These are phyloP conservation scores for Cladorrhinum sp. DNA, from an alignment of 2,329 filamentous ascomycete species.

Conservation along the genomic window DNA sequence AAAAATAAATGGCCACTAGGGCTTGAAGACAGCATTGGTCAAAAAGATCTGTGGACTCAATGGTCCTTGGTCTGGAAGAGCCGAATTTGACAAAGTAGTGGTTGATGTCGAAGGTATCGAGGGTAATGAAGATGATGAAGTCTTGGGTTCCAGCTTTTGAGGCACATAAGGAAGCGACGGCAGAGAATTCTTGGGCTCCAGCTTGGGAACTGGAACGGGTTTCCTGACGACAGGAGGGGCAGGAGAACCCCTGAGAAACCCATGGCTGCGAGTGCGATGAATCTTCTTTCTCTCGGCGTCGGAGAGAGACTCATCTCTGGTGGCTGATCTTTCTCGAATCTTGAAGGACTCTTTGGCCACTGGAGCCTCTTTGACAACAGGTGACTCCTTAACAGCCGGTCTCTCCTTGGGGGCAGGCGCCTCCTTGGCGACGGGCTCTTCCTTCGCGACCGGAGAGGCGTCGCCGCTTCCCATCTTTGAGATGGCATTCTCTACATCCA, in stretches of 20 bases:
- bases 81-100: constrained; percentile 5
- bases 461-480: constrained; percentile 40
- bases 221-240: constrained; percentile 33
- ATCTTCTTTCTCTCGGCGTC: constrained; percentile 41
- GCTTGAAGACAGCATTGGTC: constrained; percentile 34
- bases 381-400: constrained; percentile 18
- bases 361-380: constrained; percentile 2
- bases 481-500: constrained; percentile 64
- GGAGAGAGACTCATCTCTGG: constrained; percentile 21
- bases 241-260: constrained; percentile 43
- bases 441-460: constrained; percentile 33
- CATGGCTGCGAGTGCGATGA: constrained; percentile 51
- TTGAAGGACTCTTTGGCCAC: constrained; percentile 16
- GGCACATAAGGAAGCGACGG: background rate
- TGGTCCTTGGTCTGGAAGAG: constrained; percentile 13
- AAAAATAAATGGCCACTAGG: constrained; percentile 9
- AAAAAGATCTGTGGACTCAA: constrained; percentile 40
- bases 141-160: constrained; percentile 21
- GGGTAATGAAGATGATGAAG: constrained; percentile 24
- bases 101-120: constrained; percentile 14
- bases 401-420: background rate
- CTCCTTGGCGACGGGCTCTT: constrained; percentile 26
- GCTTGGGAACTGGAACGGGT: constrained; percentile 29
- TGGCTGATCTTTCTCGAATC: background rate
- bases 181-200: constrained; percentile 21